A percentile compares a stretch with the other conserved stretches of the same genome.
Conservation (phyloP, 495 filamentous ascomycete species). For the Hyphodiscus hymeniophilus region DNA sequence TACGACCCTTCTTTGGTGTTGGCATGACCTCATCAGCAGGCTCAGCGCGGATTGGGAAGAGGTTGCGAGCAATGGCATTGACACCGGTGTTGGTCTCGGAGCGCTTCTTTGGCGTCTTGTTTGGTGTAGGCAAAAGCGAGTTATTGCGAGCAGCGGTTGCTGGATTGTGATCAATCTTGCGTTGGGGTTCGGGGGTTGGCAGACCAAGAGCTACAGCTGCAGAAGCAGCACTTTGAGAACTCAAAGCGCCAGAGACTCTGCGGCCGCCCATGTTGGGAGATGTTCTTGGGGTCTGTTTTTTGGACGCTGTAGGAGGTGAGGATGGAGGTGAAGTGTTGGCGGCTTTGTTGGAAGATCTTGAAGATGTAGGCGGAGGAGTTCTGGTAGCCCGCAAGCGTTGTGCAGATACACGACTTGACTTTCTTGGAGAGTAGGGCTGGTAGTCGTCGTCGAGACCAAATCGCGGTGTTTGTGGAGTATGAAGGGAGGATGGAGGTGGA, state of each 20-base stretch:
- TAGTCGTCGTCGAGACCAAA: constrained; percentile 60
- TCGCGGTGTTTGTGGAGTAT: constrained; percentile 67
- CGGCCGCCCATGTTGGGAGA: constrained; percentile 26
- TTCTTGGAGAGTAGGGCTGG: constrained; percentile 58
- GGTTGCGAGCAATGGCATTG: constrained; percentile 58
- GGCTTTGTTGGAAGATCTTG: constrained; percentile 30
- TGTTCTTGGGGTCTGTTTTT: constrained; percentile 34
- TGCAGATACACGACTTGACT: constrained; percentile 44
- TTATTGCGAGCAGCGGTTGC: constrained; percentile 14
- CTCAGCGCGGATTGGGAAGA: constrained; percentile 51
- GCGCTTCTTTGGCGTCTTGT: constrained; percentile 78
- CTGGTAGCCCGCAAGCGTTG: constrained; percentile 12
- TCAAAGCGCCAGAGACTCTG: constrained; percentile 32
- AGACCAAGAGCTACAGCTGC: constrained; percentile 31
- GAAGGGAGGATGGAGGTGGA: constrained; percentile 48
- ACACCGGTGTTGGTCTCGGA: constrained; percentile 44
- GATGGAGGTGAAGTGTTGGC: constrained; percentile 22
- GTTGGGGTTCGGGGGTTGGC: constrained; percentile 16
- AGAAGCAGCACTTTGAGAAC: constrained; percentile 25
- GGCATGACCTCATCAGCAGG: constrained; percentile 48
- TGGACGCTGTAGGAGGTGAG: constrained; percentile 39
- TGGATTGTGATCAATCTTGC: constrained; percentile 9
- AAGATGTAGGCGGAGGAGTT: constrained; percentile 25
- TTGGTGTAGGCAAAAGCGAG: constrained; percentile 76
- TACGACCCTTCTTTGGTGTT: constrained; percentile 39